Evolutionary conservation across 257 asterid species (phyloP), one percentile per base, ranked within the genome.

Genomic region (Perilla frutescens): DNA sequence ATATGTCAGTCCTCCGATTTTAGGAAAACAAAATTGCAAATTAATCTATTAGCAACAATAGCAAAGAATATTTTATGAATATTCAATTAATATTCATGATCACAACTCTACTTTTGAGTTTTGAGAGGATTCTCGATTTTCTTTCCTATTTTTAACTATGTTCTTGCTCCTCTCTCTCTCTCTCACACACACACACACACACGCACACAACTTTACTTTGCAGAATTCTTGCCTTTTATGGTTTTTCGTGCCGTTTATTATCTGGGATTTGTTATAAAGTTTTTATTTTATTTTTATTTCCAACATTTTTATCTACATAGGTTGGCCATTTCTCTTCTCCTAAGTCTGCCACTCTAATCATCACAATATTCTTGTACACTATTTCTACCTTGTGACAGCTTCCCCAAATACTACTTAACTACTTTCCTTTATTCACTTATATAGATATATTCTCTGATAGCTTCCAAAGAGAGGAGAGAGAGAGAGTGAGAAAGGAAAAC

Each of bases 341-440:
- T 29, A 74, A 75, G 84, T 82, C 79, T 55, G 79, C 70, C 64
- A 76, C 40, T 20, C 26, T 20, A 20, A 20, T 20, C 26, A 88
- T 86, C 76, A 77, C 66, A 20, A 49, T 69, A 66, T 65, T 65
- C 55, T 64, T 73, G 74, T 73, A 75, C 77, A 43, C 53, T 34
- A 13, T 34, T 34, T 80, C 77, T 70, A 79, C 81, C 78, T 49
- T 75, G 72, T 76, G 70, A 68, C 79, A 71, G 63, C 64, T 79
- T 64, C 65, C 50, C 62, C 73, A 51, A 48, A 66, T 45, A 53
- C 72, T 32, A 48, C 51, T 53, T 40, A n/a, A 56, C 69, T 39
- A 44, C n/a, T 56, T 76, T 78, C 57, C 74, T 80, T 71, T 83
- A 51, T 76, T 67, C 84, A 43, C 82, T 56, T 64, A 76, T 57